Percentiles rank a stretch among this genome's conserved stretches.
Conservation (phyloP, 805 yeast genomes). For the Kodamaea sagamina region DNA sequence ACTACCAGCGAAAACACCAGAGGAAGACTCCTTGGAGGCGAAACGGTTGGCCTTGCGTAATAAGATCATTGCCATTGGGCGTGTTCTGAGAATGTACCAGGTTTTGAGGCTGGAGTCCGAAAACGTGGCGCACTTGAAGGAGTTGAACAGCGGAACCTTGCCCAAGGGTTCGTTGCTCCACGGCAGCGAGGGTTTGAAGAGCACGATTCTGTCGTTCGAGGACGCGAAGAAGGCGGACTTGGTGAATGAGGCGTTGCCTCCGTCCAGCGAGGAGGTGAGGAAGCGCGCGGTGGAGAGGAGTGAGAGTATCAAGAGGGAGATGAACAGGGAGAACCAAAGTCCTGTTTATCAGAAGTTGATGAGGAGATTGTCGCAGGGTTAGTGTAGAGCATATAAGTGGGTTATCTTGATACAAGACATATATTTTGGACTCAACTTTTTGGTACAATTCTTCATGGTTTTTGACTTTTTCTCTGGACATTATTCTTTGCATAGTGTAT, state of each 20-base stretch:
- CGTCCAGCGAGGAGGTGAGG: conserved; percentile 59
- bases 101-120: conserved; percentile 87
- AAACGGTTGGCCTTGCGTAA: conserved; percentile 63
- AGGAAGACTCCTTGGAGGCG: conserved; percentile 31
- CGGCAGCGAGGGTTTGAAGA: conserved; percentile 77
- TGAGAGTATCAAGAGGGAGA: conserved; percentile 40
- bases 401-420: no score
- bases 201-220: conserved; percentile 70
- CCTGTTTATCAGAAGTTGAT: conserved; percentile 44
- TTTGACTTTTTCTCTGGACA: conserved; percentile 12
- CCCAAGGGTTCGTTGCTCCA: conserved; percentile 86
- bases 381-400: neutral
- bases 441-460: no score
- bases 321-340: conserved; percentile 31
- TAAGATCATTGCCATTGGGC: conserved; percentile 94
- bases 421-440: no score
- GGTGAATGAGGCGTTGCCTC: conserved; percentile 87
- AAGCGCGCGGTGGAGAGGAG: conserved; percentile 49
- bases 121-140: conserved; percentile 76
- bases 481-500: neutral
- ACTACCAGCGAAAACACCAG: conserved; percentile 10
- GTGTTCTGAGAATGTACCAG: conserved; percentile 89
- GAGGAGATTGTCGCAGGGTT: conserved; percentile 26
- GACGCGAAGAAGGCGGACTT: conserved; percentile 82
- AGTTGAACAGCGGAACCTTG: conserved; percentile 68